Evolutionary conservation across 176 grass and related monocot genomes (phyloP), one percentile per base, ranked within the genome.

Genomic region (Oropetium thomaeum): DNA sequence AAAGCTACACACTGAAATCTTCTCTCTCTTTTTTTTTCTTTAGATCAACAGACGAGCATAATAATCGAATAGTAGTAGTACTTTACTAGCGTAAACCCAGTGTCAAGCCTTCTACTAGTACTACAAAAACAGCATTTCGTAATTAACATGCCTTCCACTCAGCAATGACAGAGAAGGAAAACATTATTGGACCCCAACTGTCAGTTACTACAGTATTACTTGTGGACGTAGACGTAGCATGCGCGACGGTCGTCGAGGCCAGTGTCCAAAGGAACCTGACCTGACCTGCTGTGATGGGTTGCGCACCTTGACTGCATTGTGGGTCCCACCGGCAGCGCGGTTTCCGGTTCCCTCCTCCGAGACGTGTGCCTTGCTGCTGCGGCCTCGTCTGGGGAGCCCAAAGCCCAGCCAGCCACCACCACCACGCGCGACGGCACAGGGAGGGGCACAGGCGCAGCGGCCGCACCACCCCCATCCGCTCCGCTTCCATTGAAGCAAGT

Each of bases 311-410:
- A 5, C 84, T 62, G 70, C 1, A 39, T 2, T 0, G 52, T 22
- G 69, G 80, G 86, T 2, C 75, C 83, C 4, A 9, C 0, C 1
- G 0, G 20, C 17, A 1, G 15, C 23, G 17, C 68, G 8, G 11
- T 7, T 58, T 10, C 34, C 25, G 17, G 30, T 45, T 4, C 58
- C 80, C 14, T 4, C 58, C 80, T 10, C 60, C 80, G 80, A 62
- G 85, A 62, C 79, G 62, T 75, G 74, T 79, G 80, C 85, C n/a
- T n/a, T n/a, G n/a, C 84, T 26, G 55, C 1, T 32, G 65, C 55
- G 43, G 82, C 66, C 65, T 75, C 80, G 71, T 67, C 49, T 66
- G 57, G 19, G 32, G 82, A 38, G 82, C 82, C 73, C n/a, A n/a
- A 28, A 22, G n/a, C 51, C 48, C 3, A 15, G 12, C 13, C n/a